Evolutionary conservation across 176 grass and related monocot genomes (phyloP), one percentile per base, ranked within the genome.

Genomic region (Eragrostis curvula): DNA sequence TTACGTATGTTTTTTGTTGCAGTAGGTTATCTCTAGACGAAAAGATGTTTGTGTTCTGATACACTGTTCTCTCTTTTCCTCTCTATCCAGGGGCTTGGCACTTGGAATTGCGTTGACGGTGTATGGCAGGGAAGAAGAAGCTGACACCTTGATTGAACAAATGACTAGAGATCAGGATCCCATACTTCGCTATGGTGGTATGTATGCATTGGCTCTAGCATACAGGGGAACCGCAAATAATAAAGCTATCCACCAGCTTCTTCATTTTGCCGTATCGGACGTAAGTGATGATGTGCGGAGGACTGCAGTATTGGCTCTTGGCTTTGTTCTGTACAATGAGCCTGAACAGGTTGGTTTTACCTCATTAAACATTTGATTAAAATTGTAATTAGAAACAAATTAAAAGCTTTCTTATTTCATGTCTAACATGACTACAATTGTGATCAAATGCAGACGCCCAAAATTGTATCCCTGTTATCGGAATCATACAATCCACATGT

Each of bases 401-500:
- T 24, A 24, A 45, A 69, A 24, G 40, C 30, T 32, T 52, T 0
- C n/a, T 44, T 76, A 60, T 17, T 76, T 13, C 24, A 0, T 43
- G 36, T 59, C 52, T 75, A 21, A 58, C 52, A 73, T 24, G 14
- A 78, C 30, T 28, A 58, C n/a, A 59, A 4, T 69, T 66, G 21
- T 60, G 57, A 15, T 59, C 47, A 55, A 40, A 24, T 75, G 68
- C 81, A 96, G 88, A 96, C 93, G 58, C 93, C 90, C 60, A 89
- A 83, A 79, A 96, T 96, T 48, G 93, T 96, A 44, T 96, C 93
- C 2, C 80, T 96, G 45, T 85, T 96, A 8, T 96, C 93, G 10
- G 90, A 96, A 59, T 96, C 93, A n/a, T 96, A 92, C 85, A 96
- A 96, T 78, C 93, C 93, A 5, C 90, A 96, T 70, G 90, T 96